Percentiles rank a stretch among this genome's conserved stretches.
These are phyloP conservation scores for Podosphaera xanthii DNA, from an alignment of 2,329 filamentous ascomycete species.

Conservation along the genomic window DNA sequence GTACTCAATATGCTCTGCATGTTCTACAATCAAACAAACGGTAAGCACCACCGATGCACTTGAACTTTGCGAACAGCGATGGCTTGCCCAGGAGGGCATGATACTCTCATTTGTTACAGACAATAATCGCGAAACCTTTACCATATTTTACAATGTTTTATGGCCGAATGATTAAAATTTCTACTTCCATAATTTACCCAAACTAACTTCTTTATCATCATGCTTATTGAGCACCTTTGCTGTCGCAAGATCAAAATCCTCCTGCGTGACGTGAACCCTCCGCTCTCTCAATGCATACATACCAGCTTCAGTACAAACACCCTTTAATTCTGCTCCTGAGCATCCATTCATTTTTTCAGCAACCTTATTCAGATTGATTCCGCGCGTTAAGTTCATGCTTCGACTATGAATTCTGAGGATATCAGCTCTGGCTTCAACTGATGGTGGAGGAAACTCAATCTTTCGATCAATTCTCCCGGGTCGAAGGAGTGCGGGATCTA, in stretches of 20 bases:
- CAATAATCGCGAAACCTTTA: no score
- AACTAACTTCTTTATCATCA: slow-evolving; percentile 86
- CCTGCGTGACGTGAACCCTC: slow-evolving; percentile 92
- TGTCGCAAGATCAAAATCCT: slow-evolving; percentile 95
- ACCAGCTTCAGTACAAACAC: slow-evolving; percentile 93
- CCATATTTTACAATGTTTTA: background rate
- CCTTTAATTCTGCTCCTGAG: slow-evolving; percentile 91
- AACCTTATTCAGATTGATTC: slow-evolving; percentile 95
- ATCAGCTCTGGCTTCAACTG: slow-evolving; percentile 85
- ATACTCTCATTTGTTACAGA: no score
- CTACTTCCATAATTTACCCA: slow-evolving; percentile 73
- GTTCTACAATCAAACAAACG: no score
- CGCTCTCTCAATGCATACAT: slow-evolving; percentile 95
- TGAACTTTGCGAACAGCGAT: no score
- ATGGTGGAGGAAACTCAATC: slow-evolving; percentile 95
- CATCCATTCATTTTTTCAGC: slow-evolving; percentile 99
- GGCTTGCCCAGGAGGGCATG: no score
- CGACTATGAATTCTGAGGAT: slow-evolving; percentile 93
- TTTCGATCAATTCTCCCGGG: slow-evolving; percentile 97
- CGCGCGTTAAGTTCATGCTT: slow-evolving; percentile 95
- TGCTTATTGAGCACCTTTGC: slow-evolving; percentile 99
- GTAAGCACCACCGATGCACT: no score
- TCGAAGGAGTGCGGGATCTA: slow-evolving; percentile 80
- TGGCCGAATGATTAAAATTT: background rate
- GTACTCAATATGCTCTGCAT: no score